These are phyloP conservation scores for Eucalyptus sideroxylon DNA, from an alignment of 345 rosid genomes.

Conservation along the genomic window DNA sequence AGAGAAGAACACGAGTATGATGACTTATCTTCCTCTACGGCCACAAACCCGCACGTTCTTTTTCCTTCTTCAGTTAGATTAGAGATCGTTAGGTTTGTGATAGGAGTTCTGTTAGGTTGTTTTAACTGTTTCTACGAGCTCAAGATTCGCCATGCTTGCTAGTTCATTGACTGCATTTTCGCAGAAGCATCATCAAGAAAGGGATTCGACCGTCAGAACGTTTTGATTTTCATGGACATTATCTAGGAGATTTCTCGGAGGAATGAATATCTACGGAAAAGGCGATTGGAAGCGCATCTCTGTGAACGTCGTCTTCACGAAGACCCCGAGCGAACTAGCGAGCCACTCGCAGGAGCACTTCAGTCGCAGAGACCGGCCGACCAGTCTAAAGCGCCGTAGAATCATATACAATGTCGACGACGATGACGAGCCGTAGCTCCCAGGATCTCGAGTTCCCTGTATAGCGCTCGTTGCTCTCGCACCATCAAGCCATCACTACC, in stretches of 20 bases:
- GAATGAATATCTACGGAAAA: neutral
- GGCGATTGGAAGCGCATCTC: conserved; percentile 4
- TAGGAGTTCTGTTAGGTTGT: neutral
- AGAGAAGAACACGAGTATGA: neutral
- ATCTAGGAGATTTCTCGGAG: neutral
- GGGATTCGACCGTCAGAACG: neutral
- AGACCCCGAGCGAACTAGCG: neutral
- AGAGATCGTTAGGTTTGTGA: neutral
- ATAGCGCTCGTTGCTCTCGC: neutral
- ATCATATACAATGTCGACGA: neutral
- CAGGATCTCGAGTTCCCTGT: neutral
- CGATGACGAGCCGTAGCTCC: neutral
- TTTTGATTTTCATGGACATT: neutral
- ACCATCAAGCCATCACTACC: neutral
- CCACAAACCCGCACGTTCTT: neutral
- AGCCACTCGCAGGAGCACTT: neutral
- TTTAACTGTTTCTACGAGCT: neutral
- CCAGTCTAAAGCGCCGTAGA: neutral
- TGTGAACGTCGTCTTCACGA: neutral
- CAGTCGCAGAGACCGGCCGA: neutral
- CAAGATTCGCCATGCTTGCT: neutral
- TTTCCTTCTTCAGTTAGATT: neutral
- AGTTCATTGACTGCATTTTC: neutral
- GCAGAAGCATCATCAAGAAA: neutral
- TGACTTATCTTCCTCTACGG: neutral